Percentiles rank a stretch among this genome's conserved stretches.
Conservation (phyloP, 2,329 filamentous ascomycete species). For the Colletotrichum siamense region DNA sequence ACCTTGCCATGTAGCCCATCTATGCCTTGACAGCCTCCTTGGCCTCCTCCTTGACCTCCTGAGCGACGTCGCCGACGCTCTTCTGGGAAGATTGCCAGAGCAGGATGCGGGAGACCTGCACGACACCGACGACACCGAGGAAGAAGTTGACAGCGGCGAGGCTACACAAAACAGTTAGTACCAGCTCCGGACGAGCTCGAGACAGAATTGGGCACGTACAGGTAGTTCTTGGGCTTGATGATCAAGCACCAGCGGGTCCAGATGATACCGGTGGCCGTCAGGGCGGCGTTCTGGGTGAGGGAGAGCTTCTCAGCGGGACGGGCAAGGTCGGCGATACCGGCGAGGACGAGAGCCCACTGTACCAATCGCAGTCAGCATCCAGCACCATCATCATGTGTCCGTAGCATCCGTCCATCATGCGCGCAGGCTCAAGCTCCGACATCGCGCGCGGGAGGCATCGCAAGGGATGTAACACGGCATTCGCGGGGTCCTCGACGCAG, state of each 20-base stretch:
- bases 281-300: slow-evolving; percentile 87
- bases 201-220: slow-evolving; percentile 58
- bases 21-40: slow-evolving; percentile 26
- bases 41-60: slow-evolving; percentile 47
- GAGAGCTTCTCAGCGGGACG: slow-evolving; percentile 94
- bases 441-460: slow-evolving; percentile 12
- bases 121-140: slow-evolving; percentile 84
- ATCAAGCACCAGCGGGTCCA: slow-evolving; percentile 99
- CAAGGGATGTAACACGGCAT: neutral
- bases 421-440: neutral
- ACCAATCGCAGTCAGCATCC: neutral
- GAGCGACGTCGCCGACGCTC: slow-evolving; percentile 35
- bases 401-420: neutral
- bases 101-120: slow-evolving; percentile 82
- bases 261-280: slow-evolving; percentile 91
- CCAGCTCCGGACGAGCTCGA: neutral
- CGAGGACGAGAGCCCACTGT: slow-evolving; percentile 92
- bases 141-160: slow-evolving; percentile 98
- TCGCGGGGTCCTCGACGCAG: slow-evolving; percentile 37
- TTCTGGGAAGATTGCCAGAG: slow-evolving; percentile 66
- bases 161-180: slow-evolving; percentile 42
- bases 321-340: slow-evolving; percentile 88
- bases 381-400: neutral
- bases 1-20: neutral
- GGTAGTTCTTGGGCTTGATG: slow-evolving; percentile 91